Conservation (phyloP, 1,139 yeast species). For the Sugiyamaella sp. region DNA sequence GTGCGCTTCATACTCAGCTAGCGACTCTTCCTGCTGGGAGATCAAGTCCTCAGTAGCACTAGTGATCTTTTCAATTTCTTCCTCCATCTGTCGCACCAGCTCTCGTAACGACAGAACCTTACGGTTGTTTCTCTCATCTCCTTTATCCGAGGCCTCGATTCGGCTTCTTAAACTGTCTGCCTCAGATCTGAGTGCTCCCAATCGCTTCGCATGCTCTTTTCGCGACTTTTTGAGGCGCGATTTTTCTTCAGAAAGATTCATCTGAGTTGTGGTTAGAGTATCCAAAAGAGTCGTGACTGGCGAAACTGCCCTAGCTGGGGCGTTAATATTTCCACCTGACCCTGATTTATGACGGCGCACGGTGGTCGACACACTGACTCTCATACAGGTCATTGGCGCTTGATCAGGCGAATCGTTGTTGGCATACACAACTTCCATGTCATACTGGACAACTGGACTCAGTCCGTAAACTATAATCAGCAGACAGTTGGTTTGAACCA, state of each 20-base stretch:
- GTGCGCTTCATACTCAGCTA: conserved; percentile 25
- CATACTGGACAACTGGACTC: conserved; percentile 42
- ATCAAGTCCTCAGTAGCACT: conserved; percentile 27
- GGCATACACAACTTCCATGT: conserved; percentile 36
- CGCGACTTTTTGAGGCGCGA: conserved; percentile 38
- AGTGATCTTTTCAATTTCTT: conserved; percentile 36
- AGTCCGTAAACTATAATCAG: conserved; percentile 42
- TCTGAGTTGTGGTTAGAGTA: conserved; percentile 42
- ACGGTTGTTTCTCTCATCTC: conserved; percentile 41
- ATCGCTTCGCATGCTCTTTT: conserved; percentile 42
- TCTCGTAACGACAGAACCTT: conserved; percentile 41
- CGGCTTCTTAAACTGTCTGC: conserved; percentile 40
- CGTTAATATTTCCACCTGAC: conserved; percentile 24
- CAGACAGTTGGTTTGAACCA: conserved; percentile 19
- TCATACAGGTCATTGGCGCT: conserved; percentile 22
- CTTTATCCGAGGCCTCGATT: conserved; percentile 41
- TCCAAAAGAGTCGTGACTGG: conserved; percentile 45
- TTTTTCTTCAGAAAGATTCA: conserved; percentile 41
- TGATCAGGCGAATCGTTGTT: conserved; percentile 14
- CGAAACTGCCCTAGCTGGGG: conserved; percentile 40
- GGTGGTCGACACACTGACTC: conserved; percentile 32
- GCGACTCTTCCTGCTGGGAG: conserved; percentile 25
- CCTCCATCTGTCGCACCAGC: conserved; percentile 41
- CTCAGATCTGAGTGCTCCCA: conserved; percentile 41
- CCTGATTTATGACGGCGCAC: conserved; percentile 24